Conservation (phyloP, 257 asterid species). For the Solanum ossicruentum region DNA sequence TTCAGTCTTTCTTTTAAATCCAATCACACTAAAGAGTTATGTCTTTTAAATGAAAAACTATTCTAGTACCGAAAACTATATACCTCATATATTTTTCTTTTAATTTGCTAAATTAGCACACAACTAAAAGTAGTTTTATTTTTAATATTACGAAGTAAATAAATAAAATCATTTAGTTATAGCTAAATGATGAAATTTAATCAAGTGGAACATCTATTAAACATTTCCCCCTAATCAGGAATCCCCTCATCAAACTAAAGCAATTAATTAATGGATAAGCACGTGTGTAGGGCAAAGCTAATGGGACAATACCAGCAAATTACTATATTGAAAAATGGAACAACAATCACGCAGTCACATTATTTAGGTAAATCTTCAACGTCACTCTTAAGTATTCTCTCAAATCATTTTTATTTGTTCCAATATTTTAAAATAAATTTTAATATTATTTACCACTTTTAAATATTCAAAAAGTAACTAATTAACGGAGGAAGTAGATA, state of each 20-base stretch:
- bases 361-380: constrained; percentile 12
- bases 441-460: no score
- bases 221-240: not conserved
- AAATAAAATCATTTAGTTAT: not conserved
- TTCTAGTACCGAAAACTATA: no score
- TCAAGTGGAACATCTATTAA: not conserved
- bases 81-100: no score
- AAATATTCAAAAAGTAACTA: no score
- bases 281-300: constrained; percentile 19
- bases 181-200: not conserved
- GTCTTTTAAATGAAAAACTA: not conserved
- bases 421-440: not conserved
- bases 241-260: not conserved
- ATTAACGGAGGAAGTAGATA: no score
- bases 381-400: constrained; percentile 6
- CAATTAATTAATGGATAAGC: not conserved
- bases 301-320: constrained; percentile 2
- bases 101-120: no score
- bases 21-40: not conserved
- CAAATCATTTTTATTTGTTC: no score
- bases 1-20: not conserved
- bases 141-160: not conserved
- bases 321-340: not conserved
- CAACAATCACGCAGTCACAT: not conserved
- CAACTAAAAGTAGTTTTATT: no score